These are phyloP conservation scores for Alternaria arborescens DNA, from an alignment of 2,329 filamentous ascomycete genomes.

Conservation along the genomic window DNA sequence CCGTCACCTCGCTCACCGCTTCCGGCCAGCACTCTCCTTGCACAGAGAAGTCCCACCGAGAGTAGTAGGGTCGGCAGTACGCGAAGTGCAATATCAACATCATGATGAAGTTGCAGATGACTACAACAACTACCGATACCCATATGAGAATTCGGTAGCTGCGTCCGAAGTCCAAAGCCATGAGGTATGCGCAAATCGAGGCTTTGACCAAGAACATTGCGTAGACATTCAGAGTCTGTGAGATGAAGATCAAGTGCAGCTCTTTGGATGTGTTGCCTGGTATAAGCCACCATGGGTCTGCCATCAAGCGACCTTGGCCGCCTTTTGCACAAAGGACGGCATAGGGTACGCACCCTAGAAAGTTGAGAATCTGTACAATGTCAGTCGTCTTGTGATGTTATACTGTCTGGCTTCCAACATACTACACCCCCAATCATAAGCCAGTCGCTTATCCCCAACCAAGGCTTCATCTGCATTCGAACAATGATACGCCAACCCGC, in stretches of 20 bases:
- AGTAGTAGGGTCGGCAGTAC: constrained; percentile 10
- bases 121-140: constrained; percentile 7
- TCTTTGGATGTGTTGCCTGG: neutral
- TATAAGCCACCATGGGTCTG: constrained; percentile 21
- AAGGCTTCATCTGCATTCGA: constrained; percentile 9
- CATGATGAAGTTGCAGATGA: constrained; percentile 14
- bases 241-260: constrained; percentile 15
- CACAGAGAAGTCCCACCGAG: constrained; percentile 9
- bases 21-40: constrained; percentile 16
- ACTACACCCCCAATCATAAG: constrained; percentile 20
- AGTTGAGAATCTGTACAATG: constrained; percentile 3
- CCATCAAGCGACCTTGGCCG: constrained; percentile 19
- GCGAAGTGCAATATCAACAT: constrained; percentile 13
- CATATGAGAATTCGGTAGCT: constrained; percentile 21
- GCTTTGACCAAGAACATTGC: constrained; percentile 24
- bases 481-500: constrained; percentile 13
- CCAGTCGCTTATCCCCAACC: constrained; percentile 4
- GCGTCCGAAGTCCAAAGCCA: constrained; percentile 23
- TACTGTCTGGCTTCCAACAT: neutral
- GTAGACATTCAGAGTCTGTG: constrained; percentile 21
- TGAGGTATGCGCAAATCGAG: constrained; percentile 26
- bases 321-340: constrained; percentile 4
- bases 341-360: constrained; percentile 13
- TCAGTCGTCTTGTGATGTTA: neutral
- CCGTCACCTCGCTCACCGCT: constrained; percentile 6